Percentiles rank a stretch among this genome's conserved stretches.
Evolutionary conservation across 164 flowering plant genomes (phyloP).

Genomic region (Annona squamosa): DNA sequence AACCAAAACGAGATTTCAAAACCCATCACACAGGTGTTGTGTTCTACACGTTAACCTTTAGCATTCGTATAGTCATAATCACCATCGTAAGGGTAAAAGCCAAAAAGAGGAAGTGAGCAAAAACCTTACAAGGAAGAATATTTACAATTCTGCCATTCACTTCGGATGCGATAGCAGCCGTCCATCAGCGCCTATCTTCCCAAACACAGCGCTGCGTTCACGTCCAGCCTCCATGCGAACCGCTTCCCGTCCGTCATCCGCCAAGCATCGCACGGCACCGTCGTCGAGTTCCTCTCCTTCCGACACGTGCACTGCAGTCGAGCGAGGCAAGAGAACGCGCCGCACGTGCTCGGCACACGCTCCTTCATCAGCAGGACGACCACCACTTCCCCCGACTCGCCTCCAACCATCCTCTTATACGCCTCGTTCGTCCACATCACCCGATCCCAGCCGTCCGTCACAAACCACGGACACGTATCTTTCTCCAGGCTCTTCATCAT

Average conservation of each 20-base stretch:
- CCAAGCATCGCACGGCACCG: constrained; percentile 85
- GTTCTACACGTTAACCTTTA: no score
- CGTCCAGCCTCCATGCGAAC: constrained; percentile 84
- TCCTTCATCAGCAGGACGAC: constrained; percentile 46
- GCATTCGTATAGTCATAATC: no score
- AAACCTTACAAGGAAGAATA: constrained; percentile 6
- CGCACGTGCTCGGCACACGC: constrained; percentile 16
- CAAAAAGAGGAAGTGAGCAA: not conserved
- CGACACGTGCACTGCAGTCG: constrained; percentile 46
- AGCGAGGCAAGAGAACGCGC: constrained; percentile 65
- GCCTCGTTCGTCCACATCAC: constrained; percentile 71
- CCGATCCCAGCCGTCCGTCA: constrained; percentile 48
- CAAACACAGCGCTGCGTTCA: constrained; percentile 65
- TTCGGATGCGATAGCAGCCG: not conserved
- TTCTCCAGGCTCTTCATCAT: constrained; percentile 33
- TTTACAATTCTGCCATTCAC: constrained; percentile 15
- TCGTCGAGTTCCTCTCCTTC: constrained; percentile 32
- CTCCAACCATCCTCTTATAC: constrained; percentile 40
- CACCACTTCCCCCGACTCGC: constrained; percentile 20
- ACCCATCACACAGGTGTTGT: no score
- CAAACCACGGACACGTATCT: constrained; percentile 81
- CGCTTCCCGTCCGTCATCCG: constrained; percentile 66
- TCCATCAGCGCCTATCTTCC: constrained; percentile 32
- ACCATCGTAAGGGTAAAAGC: no score
- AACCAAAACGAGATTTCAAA: no score